Evolutionary conservation across 805 yeast species (phyloP).

Genomic region (Monosporozyma siamensis): DNA sequence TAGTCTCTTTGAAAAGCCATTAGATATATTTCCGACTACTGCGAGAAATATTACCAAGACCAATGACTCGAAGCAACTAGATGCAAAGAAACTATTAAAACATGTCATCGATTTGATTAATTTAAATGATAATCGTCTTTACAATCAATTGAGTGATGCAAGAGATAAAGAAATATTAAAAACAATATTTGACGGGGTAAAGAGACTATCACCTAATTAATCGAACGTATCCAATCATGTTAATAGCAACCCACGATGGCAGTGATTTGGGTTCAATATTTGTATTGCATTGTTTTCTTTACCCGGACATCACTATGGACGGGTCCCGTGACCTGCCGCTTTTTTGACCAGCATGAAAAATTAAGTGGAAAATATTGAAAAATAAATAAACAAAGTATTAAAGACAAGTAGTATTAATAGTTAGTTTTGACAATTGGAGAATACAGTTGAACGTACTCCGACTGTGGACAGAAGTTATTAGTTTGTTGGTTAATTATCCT

Average conservation of each 20-base stretch:
- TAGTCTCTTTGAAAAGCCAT: too few relatives aligned
- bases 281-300: not conserved
- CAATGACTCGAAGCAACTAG: too few relatives aligned
- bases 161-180: not conserved
- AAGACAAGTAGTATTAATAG: not conserved
- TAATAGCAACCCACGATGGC: too few relatives aligned
- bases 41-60: too few relatives aligned
- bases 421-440: not conserved
- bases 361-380: not conserved
- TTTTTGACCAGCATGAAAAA: not conserved
- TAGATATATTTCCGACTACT: too few relatives aligned
- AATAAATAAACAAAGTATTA: not conserved
- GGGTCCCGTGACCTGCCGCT: not conserved
- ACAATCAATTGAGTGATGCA: not conserved
- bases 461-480: conserved; percentile 1
- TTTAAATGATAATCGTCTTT: not conserved
- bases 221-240: too few relatives aligned
- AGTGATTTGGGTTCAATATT: not conserved
- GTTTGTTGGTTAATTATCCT: conserved; percentile 1
- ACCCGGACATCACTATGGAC: not conserved
- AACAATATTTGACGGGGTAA: not conserved
- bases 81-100: too few relatives aligned
- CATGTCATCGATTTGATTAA: not conserved
- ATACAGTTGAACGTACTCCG: not conserved
- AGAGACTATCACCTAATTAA: not conserved